Evolutionary conservation across 257 asterid genomes (phyloP), one percentile per base, ranked within the genome.

Genomic region (Phtheirospermum japonicum): DNA sequence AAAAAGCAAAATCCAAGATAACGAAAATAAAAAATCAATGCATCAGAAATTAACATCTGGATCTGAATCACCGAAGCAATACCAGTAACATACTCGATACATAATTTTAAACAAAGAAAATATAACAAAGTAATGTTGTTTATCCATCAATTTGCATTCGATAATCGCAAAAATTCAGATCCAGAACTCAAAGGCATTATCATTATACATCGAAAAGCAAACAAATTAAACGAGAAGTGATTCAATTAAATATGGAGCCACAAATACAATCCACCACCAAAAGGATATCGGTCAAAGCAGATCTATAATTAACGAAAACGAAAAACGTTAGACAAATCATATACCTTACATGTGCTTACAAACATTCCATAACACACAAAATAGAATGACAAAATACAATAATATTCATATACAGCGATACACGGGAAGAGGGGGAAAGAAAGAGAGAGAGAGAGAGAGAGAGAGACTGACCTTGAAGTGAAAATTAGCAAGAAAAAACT

Each of bases 401-500:
- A 3, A 42, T 9, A 42, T 9, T 5, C 11, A 39, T 13, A 39
- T 5, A 39, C 2, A 2, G 5, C 14, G n/a, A 11, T 40, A 40
- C 1, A 40, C 9, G 16, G 9, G 43, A 0, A 36, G 0, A 36
- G 2, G 1, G 2, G 9, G 11, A 9, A 37, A 9, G 9, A 37
- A 37, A 37, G 1, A 9, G 2, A 37, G 13, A 9, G 9, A 6
- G 4, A 39, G 11, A 39, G 12, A 20, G 3, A 40, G 6, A 52
- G 1, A 17, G 16, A 0, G 2, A 4, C 53, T 19, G 20, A 71
- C 76, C 76, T 71, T 32, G n/a, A 19, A 39, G 51, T 10, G 16
- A 40, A 40, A n/a, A 40, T 40, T 11, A 40, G 11, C 43, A 23
- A 0, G 43, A 37, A 37, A 9, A 13, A 39, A 39, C 12, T 39